Base-by-base conservation (phyloP, 2,329 filamentous ascomycete species). In the Elsinoe perseae region DNA sequence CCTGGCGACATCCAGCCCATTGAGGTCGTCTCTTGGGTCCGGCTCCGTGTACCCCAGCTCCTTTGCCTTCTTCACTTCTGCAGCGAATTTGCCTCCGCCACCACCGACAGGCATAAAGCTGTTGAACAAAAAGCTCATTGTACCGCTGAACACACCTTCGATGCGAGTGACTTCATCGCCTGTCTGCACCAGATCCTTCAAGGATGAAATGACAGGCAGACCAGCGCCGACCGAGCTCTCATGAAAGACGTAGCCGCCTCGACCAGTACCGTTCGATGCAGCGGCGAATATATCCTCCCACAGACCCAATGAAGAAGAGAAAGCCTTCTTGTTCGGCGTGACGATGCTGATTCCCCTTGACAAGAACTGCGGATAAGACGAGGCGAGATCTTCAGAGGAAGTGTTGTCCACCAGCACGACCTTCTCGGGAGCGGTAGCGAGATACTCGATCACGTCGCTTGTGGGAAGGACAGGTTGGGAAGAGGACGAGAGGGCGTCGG, bases 101-200 rank as follows among this genome's bases (percentile, higher is more conserved):
- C 86, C 86, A 50, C 83, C 81, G 2, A 85, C 84, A 0, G 93
- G 93, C 50, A 91, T 89, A 71, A 97, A 98, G 20, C 84, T 91
- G 78, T 97, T 97, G 83, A 98, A 97, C 38, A 98, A 79, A 79
- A 96, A 98, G 36, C 88, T 95, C 83, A 98, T 92, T 56, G 93
- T 98, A 61, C 93, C 93, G 60, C 89, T 95, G 75, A 98, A 97
- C 53, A 98, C 91, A 62, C 93, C 93, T 74, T 97, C 92, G 64
- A 98, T 95, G 74, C 86, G 91, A 56, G 82, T 89, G 4, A 98
- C 86, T 69, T 89, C 80, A 68, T 98, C 93, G 40, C 93, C 93
- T 1, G 93, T 98, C 61, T 91, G 86, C 21, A 96, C 82, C n/a
- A 98, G 80, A 65, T 98, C 93, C 68, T 90, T 91, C 61, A 98